Evolutionary conservation across 495 filamentous ascomycete genomes (phyloP).

Genomic region (Daldinia childiae): DNA sequence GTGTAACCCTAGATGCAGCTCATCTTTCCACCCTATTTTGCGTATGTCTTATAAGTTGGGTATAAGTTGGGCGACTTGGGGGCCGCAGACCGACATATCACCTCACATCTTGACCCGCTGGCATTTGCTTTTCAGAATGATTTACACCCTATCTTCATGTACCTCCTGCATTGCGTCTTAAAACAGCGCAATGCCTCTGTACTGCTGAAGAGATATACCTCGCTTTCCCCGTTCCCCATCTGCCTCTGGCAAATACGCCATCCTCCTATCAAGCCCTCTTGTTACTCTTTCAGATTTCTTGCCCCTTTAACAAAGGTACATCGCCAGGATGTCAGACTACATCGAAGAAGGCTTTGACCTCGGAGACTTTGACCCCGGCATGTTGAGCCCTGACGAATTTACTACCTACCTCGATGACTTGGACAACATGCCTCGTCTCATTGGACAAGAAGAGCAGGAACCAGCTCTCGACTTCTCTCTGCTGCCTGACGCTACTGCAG

Average conservation of each 20-base stretch:
- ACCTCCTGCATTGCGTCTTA: slow-evolving; percentile 23
- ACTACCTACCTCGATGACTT: slow-evolving; percentile 66
- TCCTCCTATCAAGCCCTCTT: slow-evolving; percentile 11
- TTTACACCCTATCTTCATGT: slow-evolving; percentile 40
- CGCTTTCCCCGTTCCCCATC: neutral
- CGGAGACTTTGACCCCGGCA: slow-evolving; percentile 80
- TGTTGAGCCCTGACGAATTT: slow-evolving; percentile 80
- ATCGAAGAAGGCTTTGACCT: slow-evolving; percentile 83
- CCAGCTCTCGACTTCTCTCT: slow-evolving; percentile 54
- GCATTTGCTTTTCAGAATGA: neutral
- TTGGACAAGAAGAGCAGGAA: slow-evolving; percentile 28
- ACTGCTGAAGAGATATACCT: slow-evolving; percentile 35
- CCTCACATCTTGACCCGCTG: neutral
- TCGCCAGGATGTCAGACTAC: slow-evolving; percentile 52
- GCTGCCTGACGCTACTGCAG: slow-evolving; percentile 28
- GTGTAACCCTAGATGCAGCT: slow-evolving; percentile 1
- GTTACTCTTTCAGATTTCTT: neutral
- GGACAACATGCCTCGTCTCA: slow-evolving; percentile 51
- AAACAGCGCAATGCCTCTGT: slow-evolving; percentile 2
- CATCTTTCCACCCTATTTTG: slow-evolving; percentile 30
- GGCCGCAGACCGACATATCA: slow-evolving; percentile 12
- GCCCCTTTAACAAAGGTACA: slow-evolving; percentile 33
- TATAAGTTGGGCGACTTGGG: slow-evolving; percentile 13
- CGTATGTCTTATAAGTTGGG: slow-evolving; percentile 15
- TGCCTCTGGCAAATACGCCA: neutral